Percentiles rank a stretch among this genome's conserved stretches.
These are phyloP conservation scores for Casuarina equisetifolia DNA, from an alignment of 306 rosid genomes.

Conservation along the genomic window DNA sequence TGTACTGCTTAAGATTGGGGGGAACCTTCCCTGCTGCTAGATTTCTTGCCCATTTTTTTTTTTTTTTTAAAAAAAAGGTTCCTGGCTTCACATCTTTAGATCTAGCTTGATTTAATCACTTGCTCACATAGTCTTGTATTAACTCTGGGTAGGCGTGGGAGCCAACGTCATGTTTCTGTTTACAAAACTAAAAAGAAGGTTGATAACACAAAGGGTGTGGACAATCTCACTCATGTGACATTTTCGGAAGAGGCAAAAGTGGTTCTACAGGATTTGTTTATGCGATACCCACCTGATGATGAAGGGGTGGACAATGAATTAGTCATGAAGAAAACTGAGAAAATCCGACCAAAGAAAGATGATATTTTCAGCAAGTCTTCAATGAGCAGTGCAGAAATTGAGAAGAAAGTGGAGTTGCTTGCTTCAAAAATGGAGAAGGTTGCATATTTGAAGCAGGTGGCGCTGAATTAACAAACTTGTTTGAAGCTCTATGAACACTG, in stretches of 20 bases:
- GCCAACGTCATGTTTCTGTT: conserved; percentile 38
- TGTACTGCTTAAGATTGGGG: conserved; percentile 1
- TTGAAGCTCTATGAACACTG: conserved; percentile 22
- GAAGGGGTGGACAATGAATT: conserved; percentile 35
- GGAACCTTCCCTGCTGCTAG: conserved; percentile 7
- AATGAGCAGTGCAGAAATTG: conserved; percentile 54
- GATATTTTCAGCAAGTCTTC: conserved; percentile 52
- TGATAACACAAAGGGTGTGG: conserved; percentile 2
- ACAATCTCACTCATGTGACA: conserved; percentile 29
- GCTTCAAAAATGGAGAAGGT: conserved; percentile 35
- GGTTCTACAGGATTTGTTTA: conserved; percentile 53
- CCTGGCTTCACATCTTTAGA: conserved; percentile 1
- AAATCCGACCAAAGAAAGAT: conserved; percentile 25
- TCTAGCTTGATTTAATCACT: background rate
- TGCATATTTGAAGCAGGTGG: conserved; percentile 56
- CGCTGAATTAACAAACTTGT: conserved; percentile 5
- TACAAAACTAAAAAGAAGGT: conserved; percentile 37
- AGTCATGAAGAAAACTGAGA: conserved; percentile 25
- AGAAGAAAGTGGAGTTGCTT: conserved; percentile 43
- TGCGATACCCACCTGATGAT: conserved; percentile 67
- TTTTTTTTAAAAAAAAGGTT: conserved; percentile 8
- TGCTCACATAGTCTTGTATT: conserved; percentile 15
- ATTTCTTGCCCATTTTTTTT: conserved; percentile 20
- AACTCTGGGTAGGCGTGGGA: conserved; percentile 46
- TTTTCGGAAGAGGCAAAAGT: conserved; percentile 57